Evolutionary conservation across 1,284 basidiomycete species (phyloP).

Genomic region (Wallemia ichthyophaga): DNA sequence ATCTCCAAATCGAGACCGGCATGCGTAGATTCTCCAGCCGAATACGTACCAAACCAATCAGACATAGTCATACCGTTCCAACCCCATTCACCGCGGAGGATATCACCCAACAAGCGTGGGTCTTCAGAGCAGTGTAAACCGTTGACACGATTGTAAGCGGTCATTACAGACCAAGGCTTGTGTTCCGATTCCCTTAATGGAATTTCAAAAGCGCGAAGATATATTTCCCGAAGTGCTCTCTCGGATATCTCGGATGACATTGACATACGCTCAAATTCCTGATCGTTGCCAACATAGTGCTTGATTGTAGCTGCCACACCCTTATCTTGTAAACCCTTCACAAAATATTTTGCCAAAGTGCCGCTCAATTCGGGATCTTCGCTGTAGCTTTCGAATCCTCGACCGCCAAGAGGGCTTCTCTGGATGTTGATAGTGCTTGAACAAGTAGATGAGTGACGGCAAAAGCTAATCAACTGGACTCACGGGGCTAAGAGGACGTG

Average conservation of each 20-base stretch:
- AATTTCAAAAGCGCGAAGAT: slow-evolving; percentile 54
- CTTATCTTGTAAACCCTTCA: slow-evolving; percentile 31
- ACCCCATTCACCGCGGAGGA: slow-evolving; percentile 35
- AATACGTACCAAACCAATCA: slow-evolving; percentile 39
- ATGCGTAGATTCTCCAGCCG: slow-evolving; percentile 31
- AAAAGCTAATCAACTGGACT: not conserved
- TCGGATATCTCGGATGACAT: slow-evolving; percentile 20
- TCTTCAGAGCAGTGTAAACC: slow-evolving; percentile 40
- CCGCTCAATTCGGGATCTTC: slow-evolving; percentile 25
- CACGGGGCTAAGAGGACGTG: slow-evolving; percentile 1
- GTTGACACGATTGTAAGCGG: slow-evolving; percentile 26
- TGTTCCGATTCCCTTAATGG: slow-evolving; percentile 27
- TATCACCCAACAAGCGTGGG: slow-evolving; percentile 22
- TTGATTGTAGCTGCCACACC: slow-evolving; percentile 28
- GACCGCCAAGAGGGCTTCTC: slow-evolving; percentile 16
- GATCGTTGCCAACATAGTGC: slow-evolving; percentile 29
- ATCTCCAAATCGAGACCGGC: slow-evolving; percentile 50
- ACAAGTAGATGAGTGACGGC: slow-evolving; percentile 27
- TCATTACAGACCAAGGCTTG: slow-evolving; percentile 6
- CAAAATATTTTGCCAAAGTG: slow-evolving; percentile 28
- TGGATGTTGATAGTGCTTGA: slow-evolving; percentile 37
- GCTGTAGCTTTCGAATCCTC: slow-evolving; percentile 35
- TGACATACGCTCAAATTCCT: slow-evolving; percentile 23
- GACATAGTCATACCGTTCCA: slow-evolving; percentile 20
- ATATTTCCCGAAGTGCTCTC: slow-evolving; percentile 47